Evolutionary conservation across 2,329 filamentous ascomycete species (phyloP).

Genomic region (Trichoderma semiorbis): DNA sequence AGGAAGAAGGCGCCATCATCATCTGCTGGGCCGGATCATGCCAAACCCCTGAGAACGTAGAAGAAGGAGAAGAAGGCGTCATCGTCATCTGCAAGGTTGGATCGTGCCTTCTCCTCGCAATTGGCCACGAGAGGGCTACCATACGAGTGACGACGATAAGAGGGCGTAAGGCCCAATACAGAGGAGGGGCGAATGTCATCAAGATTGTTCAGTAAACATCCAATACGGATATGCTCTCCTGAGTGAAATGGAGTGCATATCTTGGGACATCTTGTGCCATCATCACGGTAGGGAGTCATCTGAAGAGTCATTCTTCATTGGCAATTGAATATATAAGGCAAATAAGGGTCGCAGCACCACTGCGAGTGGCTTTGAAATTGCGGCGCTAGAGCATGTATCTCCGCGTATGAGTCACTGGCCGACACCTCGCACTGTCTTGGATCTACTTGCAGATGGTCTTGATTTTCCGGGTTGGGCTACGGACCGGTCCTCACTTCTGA

Average conservation of each 20-base stretch:
- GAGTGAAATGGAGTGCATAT: neutral
- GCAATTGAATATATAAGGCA: neutral
- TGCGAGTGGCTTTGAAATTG: neutral
- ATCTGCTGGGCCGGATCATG: neutral
- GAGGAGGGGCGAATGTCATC: neutral
- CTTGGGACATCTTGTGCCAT: neutral
- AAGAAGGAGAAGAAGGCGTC: neutral
- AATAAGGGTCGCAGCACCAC: neutral
- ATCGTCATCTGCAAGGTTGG: neutral
- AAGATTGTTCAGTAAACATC: neutral
- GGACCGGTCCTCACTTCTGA: neutral
- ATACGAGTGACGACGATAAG: neutral
- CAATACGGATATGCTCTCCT: neutral
- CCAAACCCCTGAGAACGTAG: neutral
- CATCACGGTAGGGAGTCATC: neutral
- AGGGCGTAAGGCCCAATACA: neutral
- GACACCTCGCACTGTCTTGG: neutral
- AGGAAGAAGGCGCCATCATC: neutral
- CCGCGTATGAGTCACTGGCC: constrained; percentile 11
- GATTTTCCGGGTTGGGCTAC: neutral
- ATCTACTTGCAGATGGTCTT: neutral
- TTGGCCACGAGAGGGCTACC: neutral
- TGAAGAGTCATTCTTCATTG: neutral
- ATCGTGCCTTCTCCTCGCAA: neutral
- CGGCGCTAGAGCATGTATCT: neutral